These are phyloP conservation scores for Hortiboletus flavorubellus DNA, from an alignment of 768 basidiomycete species.

Conservation along the genomic window DNA sequence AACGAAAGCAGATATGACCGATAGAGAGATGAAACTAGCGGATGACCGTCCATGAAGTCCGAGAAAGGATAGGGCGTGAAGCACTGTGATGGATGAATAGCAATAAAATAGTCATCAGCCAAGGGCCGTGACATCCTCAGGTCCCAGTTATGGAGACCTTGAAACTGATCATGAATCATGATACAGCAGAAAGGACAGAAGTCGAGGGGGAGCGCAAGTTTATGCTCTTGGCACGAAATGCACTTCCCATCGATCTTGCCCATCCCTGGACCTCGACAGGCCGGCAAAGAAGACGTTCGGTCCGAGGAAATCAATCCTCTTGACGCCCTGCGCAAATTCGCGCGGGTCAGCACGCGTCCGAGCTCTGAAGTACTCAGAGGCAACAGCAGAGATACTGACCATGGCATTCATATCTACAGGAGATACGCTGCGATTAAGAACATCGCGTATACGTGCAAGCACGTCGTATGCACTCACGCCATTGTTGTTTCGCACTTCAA, in stretches of 20 bases:
- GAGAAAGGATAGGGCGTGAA: neutral
- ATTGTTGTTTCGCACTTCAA: slow-evolving; percentile 28
- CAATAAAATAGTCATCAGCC: slow-evolving; percentile 12
- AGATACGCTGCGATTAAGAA: slow-evolving; percentile 26
- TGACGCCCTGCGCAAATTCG: slow-evolving; percentile 39
- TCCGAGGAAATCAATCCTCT: slow-evolving; percentile 39
- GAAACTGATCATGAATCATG: slow-evolving; percentile 7
- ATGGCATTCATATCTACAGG: slow-evolving; percentile 23
- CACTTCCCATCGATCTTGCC: slow-evolving; percentile 30
- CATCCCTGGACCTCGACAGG: slow-evolving; percentile 24
- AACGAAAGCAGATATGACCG: neutral
- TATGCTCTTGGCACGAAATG: slow-evolving; percentile 19
- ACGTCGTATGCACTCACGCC: slow-evolving; percentile 31
- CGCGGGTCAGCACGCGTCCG: slow-evolving; percentile 29
- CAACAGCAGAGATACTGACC: slow-evolving; percentile 21
- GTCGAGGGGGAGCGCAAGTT: neutral
- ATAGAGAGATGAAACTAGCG: neutral
- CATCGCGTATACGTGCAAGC: slow-evolving; percentile 25
- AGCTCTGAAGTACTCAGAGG: slow-evolving; percentile 29
- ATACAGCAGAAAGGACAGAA: neutral
- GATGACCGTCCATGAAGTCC: slow-evolving; percentile 18
- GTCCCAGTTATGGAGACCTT: slow-evolving; percentile 15
- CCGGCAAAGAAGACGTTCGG: slow-evolving; percentile 31
- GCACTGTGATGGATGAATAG: slow-evolving; percentile 13
- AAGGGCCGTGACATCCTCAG: neutral